Evolutionary conservation across 2,329 filamentous ascomycete genomes (phyloP), one percentile per base, ranked within the genome.

Genomic region (Stemphylium vesicarium): DNA sequence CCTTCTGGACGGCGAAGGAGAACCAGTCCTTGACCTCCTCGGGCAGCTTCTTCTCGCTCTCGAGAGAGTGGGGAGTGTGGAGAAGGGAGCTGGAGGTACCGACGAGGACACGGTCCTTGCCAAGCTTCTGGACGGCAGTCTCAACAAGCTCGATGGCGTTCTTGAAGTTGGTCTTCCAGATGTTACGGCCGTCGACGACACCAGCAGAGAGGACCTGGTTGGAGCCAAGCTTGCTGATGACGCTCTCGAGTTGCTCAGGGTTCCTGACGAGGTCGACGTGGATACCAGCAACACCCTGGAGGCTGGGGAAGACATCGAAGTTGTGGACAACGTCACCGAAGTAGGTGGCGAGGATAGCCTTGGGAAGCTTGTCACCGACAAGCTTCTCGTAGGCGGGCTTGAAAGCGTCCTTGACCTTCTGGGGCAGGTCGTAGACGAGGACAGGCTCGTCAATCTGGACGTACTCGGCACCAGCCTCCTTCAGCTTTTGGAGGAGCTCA

Each of bases 151-250:
- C 93, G 65, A 99, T 96, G 74, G 95, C 92, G 72, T 87, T 87
- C 87, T 96, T 90, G 83, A 97, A 90, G 88, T 98, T 96, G 82
- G 92, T 97, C 91, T 99, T 99, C 95, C 95, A 99, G 85, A 99
- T 98, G 87, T 99, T 99, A 75, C 95, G 92, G 73, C 95, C 95
- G 73, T 99, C 93, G 67, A 99, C 95, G 70, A 99, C 90, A 91
- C 95, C 95, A 64, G 88, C 90, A 66, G 95, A 99, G 66, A 99
- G 88, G 69, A 92, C 80, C 77, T 96, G 96, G 78, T 92, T 92
- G 77, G 91, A 81, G 77, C 92, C 92, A 64, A 99, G 87, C 73
- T 92, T 88, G 74, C 82, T 84, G 69, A 92, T 79, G 72, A 99
- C 92, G 65, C 89, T 86, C 60, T 95, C 88, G 63, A 99, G 89